phyloP scores from a whole-genome alignment of 2,329 filamentous ascomycete genomes.

The Tolypocladium tropicale region DNA sequence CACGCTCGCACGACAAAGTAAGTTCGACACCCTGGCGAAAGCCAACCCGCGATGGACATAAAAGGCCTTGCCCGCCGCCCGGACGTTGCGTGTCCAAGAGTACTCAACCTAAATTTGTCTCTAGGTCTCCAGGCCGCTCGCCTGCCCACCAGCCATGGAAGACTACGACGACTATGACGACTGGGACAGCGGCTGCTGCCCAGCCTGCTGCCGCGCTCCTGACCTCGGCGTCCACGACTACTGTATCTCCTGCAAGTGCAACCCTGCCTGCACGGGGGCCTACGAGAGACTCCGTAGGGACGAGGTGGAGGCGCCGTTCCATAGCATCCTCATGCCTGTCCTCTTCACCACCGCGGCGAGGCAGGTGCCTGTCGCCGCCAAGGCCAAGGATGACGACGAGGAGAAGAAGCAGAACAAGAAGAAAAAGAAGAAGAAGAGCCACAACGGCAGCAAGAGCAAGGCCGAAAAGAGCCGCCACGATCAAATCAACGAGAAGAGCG shows the following conservation, averaged over 20 bases:
- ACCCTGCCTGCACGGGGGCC: slow-evolving; percentile 11
- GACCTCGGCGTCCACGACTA: slow-evolving; percentile 22
- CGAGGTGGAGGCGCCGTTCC: too few species aligned
- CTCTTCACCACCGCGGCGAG: neutral
- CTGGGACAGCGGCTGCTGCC: slow-evolving; percentile 16
- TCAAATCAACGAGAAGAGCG: neutral
- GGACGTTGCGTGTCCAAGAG: neutral
- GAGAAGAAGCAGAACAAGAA: neutral
- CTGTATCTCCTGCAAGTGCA: slow-evolving; percentile 17
- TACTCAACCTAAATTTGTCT: neutral
- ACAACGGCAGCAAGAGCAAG: neutral
- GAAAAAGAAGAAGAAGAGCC: neutral
- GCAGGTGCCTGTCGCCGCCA: neutral
- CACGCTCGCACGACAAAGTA: neutral
- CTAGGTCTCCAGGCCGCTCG: neutral
- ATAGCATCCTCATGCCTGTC: neutral
- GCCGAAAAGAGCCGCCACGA: neutral
- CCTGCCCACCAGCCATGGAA: neutral
- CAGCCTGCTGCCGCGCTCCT: slow-evolving; percentile 18
- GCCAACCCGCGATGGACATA: neutral
- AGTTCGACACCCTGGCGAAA: neutral
- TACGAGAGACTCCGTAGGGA: too few species aligned
- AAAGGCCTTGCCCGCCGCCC: neutral
- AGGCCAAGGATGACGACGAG: neutral
- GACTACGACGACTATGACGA: neutral